phyloP scores from a whole-genome alignment of 768 basidiomycete genomes.

The Tulasnella sp. region DNA sequence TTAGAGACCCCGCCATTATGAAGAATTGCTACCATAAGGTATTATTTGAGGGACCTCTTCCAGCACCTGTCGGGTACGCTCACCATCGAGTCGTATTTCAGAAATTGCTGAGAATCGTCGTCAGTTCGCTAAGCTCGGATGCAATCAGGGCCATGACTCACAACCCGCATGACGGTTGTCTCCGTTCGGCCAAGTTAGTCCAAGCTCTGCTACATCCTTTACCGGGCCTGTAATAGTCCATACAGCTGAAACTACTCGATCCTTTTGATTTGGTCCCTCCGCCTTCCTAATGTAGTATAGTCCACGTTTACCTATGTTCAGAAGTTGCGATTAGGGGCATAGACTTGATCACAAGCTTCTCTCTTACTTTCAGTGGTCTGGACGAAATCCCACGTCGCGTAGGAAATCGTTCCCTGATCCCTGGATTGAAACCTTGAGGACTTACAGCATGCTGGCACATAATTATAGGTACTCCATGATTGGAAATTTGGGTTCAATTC shows the following conservation, averaged over 20 bases:
- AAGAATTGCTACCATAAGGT: neutral
- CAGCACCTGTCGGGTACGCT: neutral
- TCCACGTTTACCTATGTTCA: neutral
- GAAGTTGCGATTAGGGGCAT: neutral
- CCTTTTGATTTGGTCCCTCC: neutral
- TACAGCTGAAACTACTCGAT: neutral
- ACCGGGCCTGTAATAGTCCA: neutral
- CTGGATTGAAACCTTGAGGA: neutral
- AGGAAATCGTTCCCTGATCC: neutral
- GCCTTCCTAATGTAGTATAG: neutral
- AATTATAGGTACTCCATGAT: too few relatives aligned
- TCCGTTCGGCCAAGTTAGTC: neutral
- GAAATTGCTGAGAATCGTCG: too few relatives aligned
- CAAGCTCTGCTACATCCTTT: neutral
- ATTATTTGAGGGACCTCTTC: too few relatives aligned
- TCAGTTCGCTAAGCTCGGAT: too few relatives aligned
- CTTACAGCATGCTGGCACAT: too few relatives aligned
- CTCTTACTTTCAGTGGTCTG: neutral
- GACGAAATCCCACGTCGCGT: neutral
- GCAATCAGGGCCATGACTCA: too few relatives aligned
- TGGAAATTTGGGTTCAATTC: neutral
- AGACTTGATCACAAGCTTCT: neutral
- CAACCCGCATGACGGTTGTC: neutral
- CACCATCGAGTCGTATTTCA: neutral
- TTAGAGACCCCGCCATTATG: neutral